Base-by-base conservation (phyloP, 768 basidiomycete genomes). In the Termitomyces sp. region DNA sequence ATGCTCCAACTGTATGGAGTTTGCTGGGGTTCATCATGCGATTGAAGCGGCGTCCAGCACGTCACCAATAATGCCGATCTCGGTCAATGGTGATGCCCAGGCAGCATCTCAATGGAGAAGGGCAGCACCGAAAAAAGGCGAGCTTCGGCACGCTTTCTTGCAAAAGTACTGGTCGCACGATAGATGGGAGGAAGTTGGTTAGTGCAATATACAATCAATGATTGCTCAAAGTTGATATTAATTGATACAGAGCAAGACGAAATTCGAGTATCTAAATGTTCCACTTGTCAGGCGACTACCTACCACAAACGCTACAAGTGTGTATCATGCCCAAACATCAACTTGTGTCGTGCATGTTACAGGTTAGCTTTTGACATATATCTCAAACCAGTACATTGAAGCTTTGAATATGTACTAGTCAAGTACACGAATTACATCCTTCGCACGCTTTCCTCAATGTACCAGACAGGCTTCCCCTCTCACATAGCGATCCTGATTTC, bases 371-470 rank as follows among this genome's bases (percentile, higher is more conserved):
- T 22, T 24, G n/a, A 18, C 16, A 47, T 51, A 32, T 33, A 41
- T 49, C 26, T 13, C 57, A 11, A 56, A 38, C 43, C 22, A 33
- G 36, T 8, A 2, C 13, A 49, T 8, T 49, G 38, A 60, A 52
- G 32, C 18, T 56, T 63, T 50, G 16, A 47, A 22, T 43, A 35
- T 43, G 33, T 55, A 54, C 48, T 60, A 94, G 93, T 66, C 85
- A 91, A 72, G 93, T 94, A 11, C 91, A 95, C 62, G 92, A 94
- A 65, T 82, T 96, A 16, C 94, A 98, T 65, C 95, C 94, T 1
- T 81, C 83, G 0, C 93, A 98, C 66, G 84, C 89, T 2, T 97
- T 96, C 76, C 73, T 95, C 20, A 79, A 83, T 9, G 82, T 94
- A 5, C 87, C 87, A n/a, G 90, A 91, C 62, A 81, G 76, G 63